Base-by-base conservation (phyloP, 208 protist species). In the Trypanosoma melophagium region DNA sequence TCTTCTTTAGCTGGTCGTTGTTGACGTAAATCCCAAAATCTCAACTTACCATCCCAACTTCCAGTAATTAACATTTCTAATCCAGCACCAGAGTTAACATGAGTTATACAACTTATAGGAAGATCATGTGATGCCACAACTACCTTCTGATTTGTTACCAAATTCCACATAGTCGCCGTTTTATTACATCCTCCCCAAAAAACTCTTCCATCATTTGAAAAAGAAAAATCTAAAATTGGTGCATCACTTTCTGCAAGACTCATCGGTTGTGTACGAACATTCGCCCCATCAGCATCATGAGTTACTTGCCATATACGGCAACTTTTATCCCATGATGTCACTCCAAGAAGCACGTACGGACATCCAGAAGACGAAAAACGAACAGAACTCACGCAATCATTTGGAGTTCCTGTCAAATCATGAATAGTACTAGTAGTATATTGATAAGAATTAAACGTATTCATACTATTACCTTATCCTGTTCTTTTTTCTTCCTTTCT, bases 11-110 rank as follows among this genome's bases (percentile, higher is more conserved):
- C 69, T 47, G 76, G 83, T 52, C 71, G 75, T 52, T 56, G 81
- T 67, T 89, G 82, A 17, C 86, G 75, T 19, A 91, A 69, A 70
- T 96, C 90, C 90, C 90, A 96, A 76, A 88, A 92, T 7, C 86
- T 81, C 60, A 96, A 35, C 57, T 86, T 93, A 2, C 88, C 87
- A 59, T 96, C 90, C 87, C 88, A 94, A 66, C 90, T 91, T 16
- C 84, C 86, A 5, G 88, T 93, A 35, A 96, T 70, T 21, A 96
- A 74, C 63, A 92, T 63, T n/a, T 89, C 76, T 35, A 60, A 59
- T 57, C 78, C 71, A 0, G 68, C 61, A 35, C 74, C 62, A 21
- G 82, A 71, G 24, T 31, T 71, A 21, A 94, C 67, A 64, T 88
- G 84, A 12, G 82, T 52, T 55, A 95, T 53, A 50, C 82, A 92